These are phyloP conservation scores for Calonectria pauciramosa DNA, from an alignment of 2,329 filamentous ascomycete genomes.

Conservation along the genomic window DNA sequence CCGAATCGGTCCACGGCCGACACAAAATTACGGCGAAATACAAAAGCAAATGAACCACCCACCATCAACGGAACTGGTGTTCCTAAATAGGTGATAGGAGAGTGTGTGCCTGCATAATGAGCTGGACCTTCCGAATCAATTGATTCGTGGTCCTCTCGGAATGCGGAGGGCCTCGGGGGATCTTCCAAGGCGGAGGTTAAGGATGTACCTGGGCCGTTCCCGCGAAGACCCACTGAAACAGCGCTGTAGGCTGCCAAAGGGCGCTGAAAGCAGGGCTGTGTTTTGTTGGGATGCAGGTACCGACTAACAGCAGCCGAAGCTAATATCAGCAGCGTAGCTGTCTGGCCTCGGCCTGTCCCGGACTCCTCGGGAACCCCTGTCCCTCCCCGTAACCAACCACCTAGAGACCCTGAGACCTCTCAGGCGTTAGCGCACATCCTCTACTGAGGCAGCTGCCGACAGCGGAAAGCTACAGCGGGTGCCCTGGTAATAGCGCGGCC, in stretches of 20 bases:
- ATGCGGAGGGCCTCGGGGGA: slow-evolving; percentile 20
- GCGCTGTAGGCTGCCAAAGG: neutral
- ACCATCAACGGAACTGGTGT: neutral
- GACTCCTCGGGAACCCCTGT: slow-evolving; percentile 29
- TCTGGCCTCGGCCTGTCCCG: slow-evolving; percentile 37
- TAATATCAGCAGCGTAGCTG: slow-evolving; percentile 19
- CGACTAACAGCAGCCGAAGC: slow-evolving; percentile 22
- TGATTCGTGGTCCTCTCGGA: slow-evolving; percentile 16
- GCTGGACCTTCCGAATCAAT: slow-evolving; percentile 1
- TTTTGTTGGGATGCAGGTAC: slow-evolving; percentile 21
- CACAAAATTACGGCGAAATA: neutral
- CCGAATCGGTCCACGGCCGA: neutral
- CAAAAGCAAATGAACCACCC: slow-evolving; percentile 12
- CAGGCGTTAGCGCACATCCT: slow-evolving; percentile 16
- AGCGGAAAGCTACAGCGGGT: slow-evolving; percentile 21
- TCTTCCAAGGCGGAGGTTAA: slow-evolving; percentile 28
- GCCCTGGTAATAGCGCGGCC: slow-evolving; percentile 13
- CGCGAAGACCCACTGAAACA: neutral
- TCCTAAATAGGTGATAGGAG: slow-evolving; percentile 3
- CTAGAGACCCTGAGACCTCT: slow-evolving; percentile 18
- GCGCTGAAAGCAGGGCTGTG: neutral
- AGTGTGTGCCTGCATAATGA: slow-evolving; percentile 15
- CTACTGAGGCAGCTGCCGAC: slow-evolving; percentile 2
- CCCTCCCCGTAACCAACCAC: slow-evolving; percentile 16
- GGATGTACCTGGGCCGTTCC: slow-evolving; percentile 20